phyloP scores from a whole-genome alignment of 331 rosid species.

The Arachis monticola region DNA sequence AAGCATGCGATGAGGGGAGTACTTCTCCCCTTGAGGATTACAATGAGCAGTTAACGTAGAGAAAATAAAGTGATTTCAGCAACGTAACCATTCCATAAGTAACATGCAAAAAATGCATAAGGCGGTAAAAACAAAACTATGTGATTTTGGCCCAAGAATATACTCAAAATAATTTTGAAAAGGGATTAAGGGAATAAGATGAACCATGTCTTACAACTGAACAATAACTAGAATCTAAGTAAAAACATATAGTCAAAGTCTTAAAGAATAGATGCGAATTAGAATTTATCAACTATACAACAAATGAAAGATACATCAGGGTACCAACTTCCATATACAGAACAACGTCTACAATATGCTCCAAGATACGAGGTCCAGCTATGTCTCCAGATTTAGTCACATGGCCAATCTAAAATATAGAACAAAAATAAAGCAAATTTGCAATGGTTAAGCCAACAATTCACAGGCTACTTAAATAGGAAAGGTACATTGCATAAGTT shows the following conservation, averaged over 20 bases:
- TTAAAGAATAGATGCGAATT: background rate
- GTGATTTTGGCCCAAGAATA: slow-evolving; percentile 3
- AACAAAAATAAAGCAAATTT: slow-evolving; percentile 5
- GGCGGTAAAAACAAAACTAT: slow-evolving; percentile 28
- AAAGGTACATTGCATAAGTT: too few species aligned
- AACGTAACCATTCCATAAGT: too few species aligned
- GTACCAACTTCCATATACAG: slow-evolving; percentile 94
- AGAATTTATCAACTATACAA: slow-evolving; percentile 41
- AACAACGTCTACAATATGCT: slow-evolving; percentile 46
- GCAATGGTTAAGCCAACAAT: too few species aligned
- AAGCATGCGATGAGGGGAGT: slow-evolving; percentile 84
- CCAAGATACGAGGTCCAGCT: slow-evolving; percentile 97
- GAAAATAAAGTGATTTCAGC: background rate
- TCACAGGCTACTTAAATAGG: too few species aligned
- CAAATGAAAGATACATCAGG: slow-evolving; percentile 45
- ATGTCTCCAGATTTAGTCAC: slow-evolving; percentile 94
- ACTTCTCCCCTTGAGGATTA: slow-evolving; percentile 77
- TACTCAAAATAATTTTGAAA: slow-evolving; percentile 6
- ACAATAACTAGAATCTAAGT: background rate
- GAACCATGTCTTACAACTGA: slow-evolving; percentile 3
- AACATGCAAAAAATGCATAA: background rate
- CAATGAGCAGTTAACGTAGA: slow-evolving; percentile 30
- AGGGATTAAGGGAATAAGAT: background rate
- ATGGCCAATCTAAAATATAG: slow-evolving; percentile 80
- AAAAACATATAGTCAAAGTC: background rate